phyloP scores from a whole-genome alignment of 306 rosid species.

The Hippophae tibetana region DNA sequence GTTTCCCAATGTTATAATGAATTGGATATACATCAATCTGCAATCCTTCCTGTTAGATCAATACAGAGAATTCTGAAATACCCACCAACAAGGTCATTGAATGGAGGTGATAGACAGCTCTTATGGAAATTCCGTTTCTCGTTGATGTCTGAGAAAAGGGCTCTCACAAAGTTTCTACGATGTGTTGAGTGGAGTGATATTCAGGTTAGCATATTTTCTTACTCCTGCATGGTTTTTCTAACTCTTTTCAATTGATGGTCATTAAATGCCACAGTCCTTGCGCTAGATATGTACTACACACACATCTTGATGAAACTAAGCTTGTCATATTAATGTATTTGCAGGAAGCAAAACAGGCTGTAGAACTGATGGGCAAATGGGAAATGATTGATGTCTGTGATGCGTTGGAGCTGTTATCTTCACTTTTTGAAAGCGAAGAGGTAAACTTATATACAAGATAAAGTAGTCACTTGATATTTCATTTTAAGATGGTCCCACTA shows the following conservation, averaged over 20 bases:
- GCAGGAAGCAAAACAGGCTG: constrained; percentile 98
- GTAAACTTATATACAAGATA: constrained; percentile 19
- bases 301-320: background rate
- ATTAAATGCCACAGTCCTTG: too few species aligned
- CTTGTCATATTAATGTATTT: constrained; percentile 20
- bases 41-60: constrained; percentile 43
- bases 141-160: constrained; percentile 97
- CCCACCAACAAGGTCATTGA: constrained; percentile 94
- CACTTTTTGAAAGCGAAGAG: constrained; percentile 98
- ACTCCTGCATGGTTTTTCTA: background rate
- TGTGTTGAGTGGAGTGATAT: constrained; percentile 99
- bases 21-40: constrained; percentile 13
- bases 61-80: constrained; percentile 82
- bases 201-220: constrained; percentile 44
- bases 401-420: constrained; percentile 88
- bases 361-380: constrained; percentile 89
- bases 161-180: constrained; percentile 91
- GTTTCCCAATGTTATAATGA: background rate
- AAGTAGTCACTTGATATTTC: background rate
- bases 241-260: too few species aligned
- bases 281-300: too few species aligned
- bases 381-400: constrained; percentile 94
- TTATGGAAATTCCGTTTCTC: constrained; percentile 98
- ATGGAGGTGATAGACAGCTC: constrained; percentile 96
- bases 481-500: too few species aligned